Base-by-base conservation (phyloP, 192 early-diverging fungal genomes). In the Martensiomyces pterosporus region DNA sequence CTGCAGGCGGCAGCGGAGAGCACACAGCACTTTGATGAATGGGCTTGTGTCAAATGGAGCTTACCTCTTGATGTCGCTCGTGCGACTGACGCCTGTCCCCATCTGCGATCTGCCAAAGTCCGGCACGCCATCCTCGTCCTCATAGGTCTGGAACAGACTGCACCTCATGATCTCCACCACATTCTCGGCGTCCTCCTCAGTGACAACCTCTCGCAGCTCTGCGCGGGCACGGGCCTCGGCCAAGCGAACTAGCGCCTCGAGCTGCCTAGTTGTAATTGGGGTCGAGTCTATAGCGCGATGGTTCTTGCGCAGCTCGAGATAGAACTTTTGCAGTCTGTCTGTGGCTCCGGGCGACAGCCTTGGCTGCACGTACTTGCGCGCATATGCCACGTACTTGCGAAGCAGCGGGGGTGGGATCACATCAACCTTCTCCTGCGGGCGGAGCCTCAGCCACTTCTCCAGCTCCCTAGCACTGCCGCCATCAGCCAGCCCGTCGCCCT, bases 301-400 rank as follows among this genome's bases (percentile, higher is more conserved):
- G 43, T 64, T 78, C 38, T 62, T 55, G 24, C 87, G 71, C 32
- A 91, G 74, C 41, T 79, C 79, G 16, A 88, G 27, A 43, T 90
- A 91, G 45, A 87, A 90, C n/a, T 79, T 60, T 52, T 88, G 85
- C 19, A 90, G 64, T 6, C 64, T 72, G 5, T 41, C 32, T 5
- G 74, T 79, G 2, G 87, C 87, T 22, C 73, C 86, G 4, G 40
- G 47, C 3, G 83, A 80, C 24, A 88, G 53, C n/a, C 57, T 57
- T 3, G 90, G 90, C 18, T 84, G 80, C 24, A 89, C 81, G 41
- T 89, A 79, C 34, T 85, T 87, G 43, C 84, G 77, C 13, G 91
- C 90, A 54, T 89, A 93, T 6, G 90, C 85, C 34, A 93, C 86
- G 56, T 92, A 93, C 52, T 89, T 89, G 47, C 88, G 80, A 26